Evolutionary conservation across 2,329 filamentous ascomycete species (phyloP).

Genomic region (Pseudogymnoascus sp.): DNA sequence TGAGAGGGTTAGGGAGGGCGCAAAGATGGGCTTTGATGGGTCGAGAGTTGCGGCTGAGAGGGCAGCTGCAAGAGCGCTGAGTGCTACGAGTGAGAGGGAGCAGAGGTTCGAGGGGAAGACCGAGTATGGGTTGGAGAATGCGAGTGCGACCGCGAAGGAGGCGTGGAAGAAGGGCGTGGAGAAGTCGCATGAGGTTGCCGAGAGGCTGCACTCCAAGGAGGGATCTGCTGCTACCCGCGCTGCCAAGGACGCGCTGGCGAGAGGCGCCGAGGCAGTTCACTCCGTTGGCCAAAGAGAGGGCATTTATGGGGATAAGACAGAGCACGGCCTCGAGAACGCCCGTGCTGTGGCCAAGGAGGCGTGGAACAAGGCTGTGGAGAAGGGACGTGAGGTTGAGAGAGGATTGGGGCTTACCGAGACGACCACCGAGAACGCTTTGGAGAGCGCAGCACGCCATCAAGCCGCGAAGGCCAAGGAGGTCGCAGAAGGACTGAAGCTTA

Average conservation of each 20-base stretch:
- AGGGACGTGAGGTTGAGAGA: background rate
- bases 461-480: slow-evolving; percentile 7
- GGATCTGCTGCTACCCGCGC: background rate
- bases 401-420: background rate
- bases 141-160: slow-evolving; percentile 16
- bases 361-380: background rate
- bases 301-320: background rate
- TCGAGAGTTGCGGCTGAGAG: slow-evolving; percentile 25
- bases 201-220: background rate
- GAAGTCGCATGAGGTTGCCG: slow-evolving; percentile 7
- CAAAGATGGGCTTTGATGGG: slow-evolving; percentile 23
- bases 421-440: background rate
- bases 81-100: slow-evolving; percentile 19
- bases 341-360: slow-evolving; percentile 15
- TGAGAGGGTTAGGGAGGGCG: slow-evolving; percentile 32
- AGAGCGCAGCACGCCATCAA: background rate
- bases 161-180: background rate
- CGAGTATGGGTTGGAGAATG: slow-evolving; percentile 14
- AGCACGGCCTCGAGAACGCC: slow-evolving; percentile 15
- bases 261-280: background rate
- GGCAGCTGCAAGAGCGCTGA: slow-evolving; percentile 18
- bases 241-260: background rate
- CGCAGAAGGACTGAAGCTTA: slow-evolving; percentile 23
- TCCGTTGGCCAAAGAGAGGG: background rate
- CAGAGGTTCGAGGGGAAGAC: slow-evolving; percentile 16